A percentile compares a stretch with the other conserved stretches of the same genome.
Conservation (phyloP, 495 filamentous ascomycete genomes). For the Aspergillus indologenus region DNA sequence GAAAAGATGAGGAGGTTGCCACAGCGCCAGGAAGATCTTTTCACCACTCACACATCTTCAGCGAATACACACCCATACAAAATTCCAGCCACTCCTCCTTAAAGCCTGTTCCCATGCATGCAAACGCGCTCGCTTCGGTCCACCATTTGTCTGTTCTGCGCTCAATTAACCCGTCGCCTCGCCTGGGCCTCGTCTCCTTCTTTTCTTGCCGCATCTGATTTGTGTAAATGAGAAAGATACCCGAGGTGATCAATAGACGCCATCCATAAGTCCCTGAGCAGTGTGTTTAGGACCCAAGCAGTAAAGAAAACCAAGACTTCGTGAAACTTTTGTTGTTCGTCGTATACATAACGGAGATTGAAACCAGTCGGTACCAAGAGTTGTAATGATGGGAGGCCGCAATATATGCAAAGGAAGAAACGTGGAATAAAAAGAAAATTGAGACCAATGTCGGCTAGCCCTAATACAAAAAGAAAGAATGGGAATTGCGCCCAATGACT, state of each 20-base stretch:
- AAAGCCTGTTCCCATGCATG: conserved; percentile 27
- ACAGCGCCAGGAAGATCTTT: conserved; percentile 22
- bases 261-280: conserved; percentile 43
- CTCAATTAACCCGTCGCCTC: conserved; percentile 27
- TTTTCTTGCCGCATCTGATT: conserved; percentile 27
- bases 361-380: conserved; percentile 26
- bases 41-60: conserved; percentile 22
- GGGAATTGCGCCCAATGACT: conserved; percentile 21
- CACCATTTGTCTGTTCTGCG: conserved; percentile 23
- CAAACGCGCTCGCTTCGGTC: conserved; percentile 22
- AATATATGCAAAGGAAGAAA: conserved; percentile 48
- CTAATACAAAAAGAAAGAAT: conserved; percentile 32
- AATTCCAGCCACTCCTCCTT: conserved; percentile 25
- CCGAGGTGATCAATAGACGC: conserved; percentile 44
- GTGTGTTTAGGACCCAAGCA: conserved; percentile 31
- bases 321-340: conserved; percentile 44
- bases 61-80: conserved; percentile 20
- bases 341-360: conserved; percentile 42
- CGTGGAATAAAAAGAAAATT: conserved; percentile 24
- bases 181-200: conserved; percentile 27
- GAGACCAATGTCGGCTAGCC: conserved; percentile 29
- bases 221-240: conserved; percentile 29
- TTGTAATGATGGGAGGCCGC: conserved; percentile 23
- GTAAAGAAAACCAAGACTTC: conserved; percentile 32
- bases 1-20: conserved; percentile 24